A percentile compares a stretch with the other conserved stretches of the same genome.
phyloP scores from a whole-genome alignment of 306 rosid species.

The Castanopsis chinensis region DNA sequence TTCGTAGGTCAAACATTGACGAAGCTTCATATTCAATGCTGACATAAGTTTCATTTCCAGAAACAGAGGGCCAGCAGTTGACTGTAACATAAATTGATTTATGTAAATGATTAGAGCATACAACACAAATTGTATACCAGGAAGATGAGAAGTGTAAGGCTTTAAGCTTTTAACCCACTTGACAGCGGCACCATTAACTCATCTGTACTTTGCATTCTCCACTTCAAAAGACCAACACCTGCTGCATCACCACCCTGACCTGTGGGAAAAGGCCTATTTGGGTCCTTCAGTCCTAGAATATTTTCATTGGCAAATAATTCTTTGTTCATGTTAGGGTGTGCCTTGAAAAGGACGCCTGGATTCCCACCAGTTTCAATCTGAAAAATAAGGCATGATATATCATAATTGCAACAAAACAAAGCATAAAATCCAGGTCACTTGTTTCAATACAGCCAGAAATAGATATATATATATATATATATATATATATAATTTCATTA shows the following conservation, averaged over 20 bases:
- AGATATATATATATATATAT: neutral
- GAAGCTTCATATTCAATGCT: constrained; percentile 96
- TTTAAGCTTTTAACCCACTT: constrained; percentile 45
- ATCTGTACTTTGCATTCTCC: constrained; percentile 92
- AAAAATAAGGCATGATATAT: constrained; percentile 12
- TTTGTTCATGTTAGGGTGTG: constrained; percentile 97
- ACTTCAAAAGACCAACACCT: constrained; percentile 83
- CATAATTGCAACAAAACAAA: constrained; percentile 15
- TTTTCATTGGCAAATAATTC: constrained; percentile 79
- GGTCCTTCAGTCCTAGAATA: constrained; percentile 70
- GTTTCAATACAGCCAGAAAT: neutral
- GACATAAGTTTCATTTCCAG: constrained; percentile 94
- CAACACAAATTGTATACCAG: constrained; percentile 12
- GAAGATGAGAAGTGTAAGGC: neutral
- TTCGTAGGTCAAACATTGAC: constrained; percentile 72
- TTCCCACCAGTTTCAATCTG: constrained; percentile 87
- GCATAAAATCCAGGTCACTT: neutral
- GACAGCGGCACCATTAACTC: constrained; percentile 82
- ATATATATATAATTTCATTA: too few relatives aligned
- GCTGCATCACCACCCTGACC: constrained; percentile 78
- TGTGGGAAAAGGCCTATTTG: constrained; percentile 87
- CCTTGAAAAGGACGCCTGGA: constrained; percentile 84
- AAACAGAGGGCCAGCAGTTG: constrained; percentile 98
- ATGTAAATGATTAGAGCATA: constrained; percentile 16
- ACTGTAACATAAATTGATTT: constrained; percentile 51